Base-by-base conservation (phyloP, 2,329 filamentous ascomycete genomes). In the Penicillium sp. region DNA sequence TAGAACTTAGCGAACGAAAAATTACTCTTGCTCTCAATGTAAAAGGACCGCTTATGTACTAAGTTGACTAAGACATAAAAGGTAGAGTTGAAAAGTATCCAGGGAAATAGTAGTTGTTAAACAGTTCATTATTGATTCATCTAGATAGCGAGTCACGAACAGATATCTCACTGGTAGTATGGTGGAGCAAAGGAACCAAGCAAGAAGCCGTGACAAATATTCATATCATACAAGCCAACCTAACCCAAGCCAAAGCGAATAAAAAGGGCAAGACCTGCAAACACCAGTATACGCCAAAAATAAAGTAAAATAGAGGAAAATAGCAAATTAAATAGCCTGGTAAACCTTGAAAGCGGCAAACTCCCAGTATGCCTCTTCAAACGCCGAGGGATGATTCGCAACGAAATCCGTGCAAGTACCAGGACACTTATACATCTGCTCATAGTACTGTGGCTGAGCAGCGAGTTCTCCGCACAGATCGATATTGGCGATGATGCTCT, bases 401-500 rank as follows among this genome's bases (percentile, higher is more conserved):
- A 87, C 85, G 57, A 78, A 83, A 46, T 83, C 78, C 3, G 75
- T 75, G 64, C 86, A 88, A 51, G 78, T 85, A 19, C 76, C 78
- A 0, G 83, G 79, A 62, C 83, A 74, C 6, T 64, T 36, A 40
- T 75, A 70, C 51, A 70, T 54, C 11, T 67, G 50, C 3, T 65
- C 64, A 53, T 76, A 76, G 44, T 67, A 68, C 48, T 64, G 62
- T 4, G 42, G 42, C 34, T 65, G 57, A 1, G 67, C 79, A 3
- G 81, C 81, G 60, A 83, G 76, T 36, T 81, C 69, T 0, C 86
- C 87, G 59, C 86, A 89, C 7, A 89, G 71, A 67, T 86, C 83
- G 58, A 88, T 87, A 63, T 89, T 87, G 37, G 80, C 80, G 58
- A 88, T 79, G 61, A 89, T 88, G 60, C 83, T 86, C 67, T 87